These are phyloP conservation scores for Lasiosphaeris hirsuta DNA, from an alignment of 495 filamentous ascomycete species.

Conservation along the genomic window DNA sequence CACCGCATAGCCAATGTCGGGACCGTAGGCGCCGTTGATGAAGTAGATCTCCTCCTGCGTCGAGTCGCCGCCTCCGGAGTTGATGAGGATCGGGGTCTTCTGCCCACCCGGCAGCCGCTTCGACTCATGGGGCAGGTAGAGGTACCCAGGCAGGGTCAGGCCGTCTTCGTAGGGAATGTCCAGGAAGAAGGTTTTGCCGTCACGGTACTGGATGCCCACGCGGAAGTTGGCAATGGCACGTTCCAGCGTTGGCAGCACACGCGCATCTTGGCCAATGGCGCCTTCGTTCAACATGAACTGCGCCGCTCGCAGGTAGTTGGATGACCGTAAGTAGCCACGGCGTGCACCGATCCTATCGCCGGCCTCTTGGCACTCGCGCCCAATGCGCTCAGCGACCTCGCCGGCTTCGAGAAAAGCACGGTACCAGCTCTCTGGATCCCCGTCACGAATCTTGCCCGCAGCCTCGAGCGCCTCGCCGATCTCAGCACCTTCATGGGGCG, in stretches of 20 bases:
- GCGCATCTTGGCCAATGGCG: constrained; percentile 12
- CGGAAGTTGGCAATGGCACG: constrained; percentile 21
- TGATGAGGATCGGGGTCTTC: constrained; percentile 43
- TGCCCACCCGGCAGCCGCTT: constrained; percentile 18
- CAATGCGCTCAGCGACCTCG: constrained; percentile 33
- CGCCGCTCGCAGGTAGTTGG: constrained; percentile 42
- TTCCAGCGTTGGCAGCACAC: constrained; percentile 19
- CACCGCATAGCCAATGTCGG: constrained; percentile 43
- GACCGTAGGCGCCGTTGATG: constrained; percentile 20
- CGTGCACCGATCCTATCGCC: constrained; percentile 29
- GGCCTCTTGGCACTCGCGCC: constrained; percentile 21
- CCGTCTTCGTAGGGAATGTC: constrained; percentile 43
- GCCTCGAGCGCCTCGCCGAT: constrained; percentile 42
- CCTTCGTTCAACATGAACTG: constrained; percentile 33
- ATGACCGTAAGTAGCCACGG: constrained; percentile 34
- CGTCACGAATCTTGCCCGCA: constrained; percentile 32
- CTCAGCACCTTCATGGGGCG: constrained; percentile 38
- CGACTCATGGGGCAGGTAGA: constrained; percentile 35
- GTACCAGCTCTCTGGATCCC: constrained; percentile 43
- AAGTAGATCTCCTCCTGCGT: constrained; percentile 48
- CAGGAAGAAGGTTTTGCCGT: constrained; percentile 14
- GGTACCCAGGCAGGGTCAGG: constrained; percentile 35
- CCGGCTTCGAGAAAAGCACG: constrained; percentile 29
- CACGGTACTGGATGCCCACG: constrained; percentile 13
- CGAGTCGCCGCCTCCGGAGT: constrained; percentile 40